These are phyloP conservation scores for Apiotrichum gracile DNA, from an alignment of 1,284 basidiomycete species.

Conservation along the genomic window DNA sequence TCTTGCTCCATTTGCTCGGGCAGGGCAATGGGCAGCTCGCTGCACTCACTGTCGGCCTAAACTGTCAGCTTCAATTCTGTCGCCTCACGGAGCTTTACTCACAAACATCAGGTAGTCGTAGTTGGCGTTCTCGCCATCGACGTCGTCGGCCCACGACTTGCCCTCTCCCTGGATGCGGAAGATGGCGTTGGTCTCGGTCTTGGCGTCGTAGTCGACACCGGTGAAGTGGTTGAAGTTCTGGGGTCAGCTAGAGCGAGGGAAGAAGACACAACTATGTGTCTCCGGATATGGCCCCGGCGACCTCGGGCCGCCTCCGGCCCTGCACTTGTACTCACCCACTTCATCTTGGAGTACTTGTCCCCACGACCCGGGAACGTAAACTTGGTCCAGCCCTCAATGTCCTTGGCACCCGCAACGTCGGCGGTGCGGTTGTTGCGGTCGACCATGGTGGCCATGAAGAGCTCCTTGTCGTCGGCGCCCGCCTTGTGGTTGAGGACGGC, in stretches of 20 bases:
- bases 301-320: too few relatives aligned
- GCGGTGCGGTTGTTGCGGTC: slow-evolving; percentile 53
- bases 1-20: too few relatives aligned
- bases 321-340: slow-evolving; percentile 44
- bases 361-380: slow-evolving; percentile 76
- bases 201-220: slow-evolving; percentile 83
- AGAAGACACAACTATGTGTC: too few relatives aligned
- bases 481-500: slow-evolving; percentile 54
- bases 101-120: slow-evolving; percentile 49
- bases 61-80: neutral
- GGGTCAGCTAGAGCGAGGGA: slow-evolving; percentile 9
- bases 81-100: neutral
- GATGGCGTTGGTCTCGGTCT: slow-evolving; percentile 58
- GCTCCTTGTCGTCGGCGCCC: slow-evolving; percentile 75
- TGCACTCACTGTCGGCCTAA: slow-evolving; percentile 10
- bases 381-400: slow-evolving; percentile 80
- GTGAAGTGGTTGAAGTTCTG: slow-evolving; percentile 49
- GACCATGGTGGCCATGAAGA: slow-evolving; percentile 68
- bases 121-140: slow-evolving; percentile 50
- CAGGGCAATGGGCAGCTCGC: too few relatives aligned
- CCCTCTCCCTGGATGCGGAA: slow-evolving; percentile 56
- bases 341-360: slow-evolving; percentile 56
- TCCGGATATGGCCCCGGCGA: too few relatives aligned
- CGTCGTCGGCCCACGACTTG: slow-evolving; percentile 53
- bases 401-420: slow-evolving; percentile 57